phyloP scores from a whole-genome alignment of 1,284 basidiomycete species.

The Schizophyllum amplum region DNA sequence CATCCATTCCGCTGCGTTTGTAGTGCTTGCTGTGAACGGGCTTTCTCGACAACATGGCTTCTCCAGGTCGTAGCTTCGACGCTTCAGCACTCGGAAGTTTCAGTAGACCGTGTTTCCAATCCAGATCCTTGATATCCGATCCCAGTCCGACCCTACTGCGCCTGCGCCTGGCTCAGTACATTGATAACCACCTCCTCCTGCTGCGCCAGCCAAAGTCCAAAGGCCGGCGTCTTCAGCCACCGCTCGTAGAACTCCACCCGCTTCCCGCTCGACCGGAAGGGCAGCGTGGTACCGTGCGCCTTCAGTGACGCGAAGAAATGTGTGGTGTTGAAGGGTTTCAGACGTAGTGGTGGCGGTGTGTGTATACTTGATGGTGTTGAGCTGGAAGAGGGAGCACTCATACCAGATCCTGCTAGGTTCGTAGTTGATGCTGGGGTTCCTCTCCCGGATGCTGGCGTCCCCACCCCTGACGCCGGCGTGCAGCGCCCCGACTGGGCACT shows the following conservation, averaged over 20 bases:
- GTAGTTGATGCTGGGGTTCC: not conserved
- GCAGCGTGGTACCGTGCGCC: constrained; percentile 66
- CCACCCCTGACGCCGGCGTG: not conserved
- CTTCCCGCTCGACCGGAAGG: constrained; percentile 62
- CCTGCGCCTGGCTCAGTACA: constrained; percentile 25
- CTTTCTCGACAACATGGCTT: too few relatives aligned
- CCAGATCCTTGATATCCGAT: too few relatives aligned
- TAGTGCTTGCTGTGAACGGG: too few relatives aligned
- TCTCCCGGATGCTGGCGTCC: not conserved
- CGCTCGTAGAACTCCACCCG: constrained; percentile 66
- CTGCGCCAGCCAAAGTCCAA: constrained; percentile 67
- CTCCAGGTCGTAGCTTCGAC: too few relatives aligned
- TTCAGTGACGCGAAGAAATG: constrained; percentile 82
- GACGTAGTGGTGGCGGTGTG: constrained; percentile 25
- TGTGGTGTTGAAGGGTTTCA: constrained; percentile 74
- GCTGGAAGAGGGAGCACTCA: not conserved
- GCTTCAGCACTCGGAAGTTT: too few relatives aligned
- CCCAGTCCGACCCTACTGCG: too few relatives aligned
- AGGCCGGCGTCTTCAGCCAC: constrained; percentile 66
- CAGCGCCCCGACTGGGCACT: not conserved
- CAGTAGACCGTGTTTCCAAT: too few relatives aligned
- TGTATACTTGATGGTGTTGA: not conserved
- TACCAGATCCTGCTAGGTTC: too few relatives aligned
- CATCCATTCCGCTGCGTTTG: too few relatives aligned
- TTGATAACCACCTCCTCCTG: constrained; percentile 63